Conservation (phyloP, 2,329 filamentous ascomycete species). For the Stemphylium beticola region DNA sequence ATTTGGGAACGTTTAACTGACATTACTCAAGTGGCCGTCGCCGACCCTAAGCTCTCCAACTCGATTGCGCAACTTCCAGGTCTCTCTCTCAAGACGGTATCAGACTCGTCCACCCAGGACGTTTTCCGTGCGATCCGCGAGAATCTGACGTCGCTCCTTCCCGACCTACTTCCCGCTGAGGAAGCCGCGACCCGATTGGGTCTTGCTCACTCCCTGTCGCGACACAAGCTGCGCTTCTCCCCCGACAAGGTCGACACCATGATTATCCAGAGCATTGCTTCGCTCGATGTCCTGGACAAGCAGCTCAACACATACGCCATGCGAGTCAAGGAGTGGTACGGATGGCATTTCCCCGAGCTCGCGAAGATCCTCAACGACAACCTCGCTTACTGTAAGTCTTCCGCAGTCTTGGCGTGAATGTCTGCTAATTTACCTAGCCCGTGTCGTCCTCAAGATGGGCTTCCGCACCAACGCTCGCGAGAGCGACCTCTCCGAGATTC, state of each 20-base stretch:
- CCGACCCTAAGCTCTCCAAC: slow-evolving; percentile 87
- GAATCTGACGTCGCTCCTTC: slow-evolving; percentile 87
- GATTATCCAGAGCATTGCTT: slow-evolving; percentile 92
- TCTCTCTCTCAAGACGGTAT: slow-evolving; percentile 82
- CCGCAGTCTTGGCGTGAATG: neutral
- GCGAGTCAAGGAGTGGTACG: slow-evolving; percentile 99
- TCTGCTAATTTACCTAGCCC: slow-evolving; percentile 50
- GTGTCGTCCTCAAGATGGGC: slow-evolving; percentile 86
- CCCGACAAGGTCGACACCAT: slow-evolving; percentile 99
- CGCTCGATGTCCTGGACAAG: slow-evolving; percentile 96
- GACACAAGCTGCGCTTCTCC: slow-evolving; percentile 97
- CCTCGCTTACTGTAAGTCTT: slow-evolving; percentile 61
- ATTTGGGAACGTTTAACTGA: slow-evolving; percentile 19
- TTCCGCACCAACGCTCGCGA: slow-evolving; percentile 81
- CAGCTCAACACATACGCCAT: slow-evolving; percentile 99
- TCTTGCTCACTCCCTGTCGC: slow-evolving; percentile 92
- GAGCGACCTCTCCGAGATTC: slow-evolving; percentile 76
- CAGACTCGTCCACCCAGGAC: slow-evolving; percentile 82
- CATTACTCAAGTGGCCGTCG: slow-evolving; percentile 70
- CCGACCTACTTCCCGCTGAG: slow-evolving; percentile 82
- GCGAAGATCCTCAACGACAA: slow-evolving; percentile 87
- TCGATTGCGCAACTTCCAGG: slow-evolving; percentile 91
- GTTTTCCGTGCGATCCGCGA: slow-evolving; percentile 94
- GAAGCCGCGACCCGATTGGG: slow-evolving; percentile 94
- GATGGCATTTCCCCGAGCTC: slow-evolving; percentile 99